Conservation (phyloP, 139 green algal genomes). For the Pseudopediastrum boryanum region DNA sequence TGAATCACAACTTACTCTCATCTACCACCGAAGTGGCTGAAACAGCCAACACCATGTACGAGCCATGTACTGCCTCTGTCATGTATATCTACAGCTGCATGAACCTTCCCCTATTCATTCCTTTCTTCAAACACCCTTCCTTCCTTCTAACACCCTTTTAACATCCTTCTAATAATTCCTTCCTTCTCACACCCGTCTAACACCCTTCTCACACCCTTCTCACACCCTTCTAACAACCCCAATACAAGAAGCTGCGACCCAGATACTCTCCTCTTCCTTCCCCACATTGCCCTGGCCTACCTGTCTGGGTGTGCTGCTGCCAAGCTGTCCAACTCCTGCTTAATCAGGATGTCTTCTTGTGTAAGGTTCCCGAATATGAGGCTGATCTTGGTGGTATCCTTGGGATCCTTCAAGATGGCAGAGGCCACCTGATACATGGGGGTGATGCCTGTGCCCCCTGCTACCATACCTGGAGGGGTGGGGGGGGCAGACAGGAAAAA, state of each 20-base stretch:
- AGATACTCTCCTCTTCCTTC: not conserved
- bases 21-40: too few species aligned
- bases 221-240: too few species aligned
- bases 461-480: constrained; percentile 84
- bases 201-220: not conserved
- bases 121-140: not conserved
- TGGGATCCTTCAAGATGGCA: constrained; percentile 74
- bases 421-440: constrained; percentile 91
- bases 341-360: constrained; percentile 91
- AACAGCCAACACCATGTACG: too few species aligned
- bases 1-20: too few species aligned
- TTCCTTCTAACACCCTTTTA: not conserved
- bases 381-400: constrained; percentile 75
- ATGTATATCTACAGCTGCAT: too few species aligned
- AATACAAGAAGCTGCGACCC: too few species aligned
- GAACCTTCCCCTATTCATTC: not conserved
- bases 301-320: constrained; percentile 51
- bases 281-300: constrained; percentile 10
- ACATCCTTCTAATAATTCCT: not conserved
- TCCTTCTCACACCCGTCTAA: not conserved
- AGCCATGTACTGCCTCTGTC: too few species aligned
- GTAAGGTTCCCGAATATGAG: constrained; percentile 91
- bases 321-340: constrained; percentile 70
- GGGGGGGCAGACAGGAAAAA: not conserved
- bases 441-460: constrained; percentile 94